Percentiles rank a stretch among this genome's conserved stretches.
Evolutionary conservation across 73 alveolate genomes (phyloP).

Genomic region (Tetrahymena elliotti): DNA sequence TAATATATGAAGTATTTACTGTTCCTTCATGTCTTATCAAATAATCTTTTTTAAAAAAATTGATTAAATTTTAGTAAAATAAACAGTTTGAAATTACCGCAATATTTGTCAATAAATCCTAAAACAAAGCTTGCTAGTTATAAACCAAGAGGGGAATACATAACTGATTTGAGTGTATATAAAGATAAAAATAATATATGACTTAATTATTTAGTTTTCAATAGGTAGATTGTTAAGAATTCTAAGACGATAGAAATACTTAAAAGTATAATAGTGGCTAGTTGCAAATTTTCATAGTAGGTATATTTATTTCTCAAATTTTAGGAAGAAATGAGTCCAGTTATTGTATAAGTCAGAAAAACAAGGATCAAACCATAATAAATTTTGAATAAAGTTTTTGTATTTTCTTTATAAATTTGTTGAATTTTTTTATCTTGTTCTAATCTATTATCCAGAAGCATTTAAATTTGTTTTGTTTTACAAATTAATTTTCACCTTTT

Average conservation of each 20-base stretch:
- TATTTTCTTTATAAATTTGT: neutral
- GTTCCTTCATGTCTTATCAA: neutral
- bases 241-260: neutral
- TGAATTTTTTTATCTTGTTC: neutral
- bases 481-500: too few relatives aligned
- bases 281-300: too few relatives aligned
- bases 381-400: neutral
- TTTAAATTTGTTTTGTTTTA: too few relatives aligned
- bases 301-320: neutral
- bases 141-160: neutral
- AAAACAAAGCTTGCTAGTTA: neutral
- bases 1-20: neutral
- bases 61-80: too few relatives aligned
- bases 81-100: neutral
- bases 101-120: neutral
- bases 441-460: neutral
- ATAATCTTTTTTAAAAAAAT: neutral
- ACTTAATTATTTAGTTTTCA: neutral
- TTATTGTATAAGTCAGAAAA: neutral
- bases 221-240: neutral
- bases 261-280: too few relatives aligned
- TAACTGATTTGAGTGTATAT: too few relatives aligned
- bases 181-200: neutral
- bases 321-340: neutral
- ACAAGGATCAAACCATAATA: neutral